These are phyloP conservation scores for Fusarium poae DNA, from an alignment of 2,329 filamentous ascomycete genomes.

Conservation along the genomic window DNA sequence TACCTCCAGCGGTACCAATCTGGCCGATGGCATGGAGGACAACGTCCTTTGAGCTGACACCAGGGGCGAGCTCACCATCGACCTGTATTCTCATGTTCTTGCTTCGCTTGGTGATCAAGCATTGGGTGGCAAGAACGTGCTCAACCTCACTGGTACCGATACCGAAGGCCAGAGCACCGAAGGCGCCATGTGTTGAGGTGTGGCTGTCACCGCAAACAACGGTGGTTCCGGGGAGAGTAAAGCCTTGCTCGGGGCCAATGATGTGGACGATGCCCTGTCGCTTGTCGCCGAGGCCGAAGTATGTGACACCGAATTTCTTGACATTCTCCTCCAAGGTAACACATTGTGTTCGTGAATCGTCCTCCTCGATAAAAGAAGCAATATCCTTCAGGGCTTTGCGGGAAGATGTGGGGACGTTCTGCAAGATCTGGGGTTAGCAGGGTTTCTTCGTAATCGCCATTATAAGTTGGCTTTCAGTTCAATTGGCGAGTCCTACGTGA, in stretches of 20 bases:
- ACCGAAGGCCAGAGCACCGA: slow-evolving; percentile 93
- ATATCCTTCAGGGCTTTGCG: slow-evolving; percentile 95
- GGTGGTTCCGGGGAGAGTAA: slow-evolving; percentile 96
- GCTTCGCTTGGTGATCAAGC: slow-evolving; percentile 91
- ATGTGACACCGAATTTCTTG: slow-evolving; percentile 94
- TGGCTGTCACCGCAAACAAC: slow-evolving; percentile 98
- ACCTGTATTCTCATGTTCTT: slow-evolving; percentile 99
- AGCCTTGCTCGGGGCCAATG: slow-evolving; percentile 98
- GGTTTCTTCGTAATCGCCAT: slow-evolving; percentile 3
- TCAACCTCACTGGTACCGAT: slow-evolving; percentile 99
- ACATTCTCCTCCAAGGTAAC: slow-evolving; percentile 97
- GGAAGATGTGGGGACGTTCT: slow-evolving; percentile 95
- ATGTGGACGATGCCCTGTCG: slow-evolving; percentile 98
- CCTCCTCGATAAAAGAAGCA: slow-evolving; percentile 92
- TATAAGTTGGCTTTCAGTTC: not conserved
- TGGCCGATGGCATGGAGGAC: slow-evolving; percentile 92
- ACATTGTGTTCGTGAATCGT: slow-evolving; percentile 93
- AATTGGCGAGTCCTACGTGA: slow-evolving; percentile 74
- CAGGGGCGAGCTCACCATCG: slow-evolving; percentile 87
- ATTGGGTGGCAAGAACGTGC: slow-evolving; percentile 97
- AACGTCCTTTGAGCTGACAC: slow-evolving; percentile 96
- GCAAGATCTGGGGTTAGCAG: slow-evolving; percentile 34
- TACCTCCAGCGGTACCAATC: slow-evolving; percentile 96
- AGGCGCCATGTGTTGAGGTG: slow-evolving; percentile 97
- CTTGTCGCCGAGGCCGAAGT: slow-evolving; percentile 96